Evolutionary conservation across 225 moss, liverwort and hornwort genomes (phyloP), one percentile per base, ranked within the genome.

Genomic region (Sphagnum contortum): DNA sequence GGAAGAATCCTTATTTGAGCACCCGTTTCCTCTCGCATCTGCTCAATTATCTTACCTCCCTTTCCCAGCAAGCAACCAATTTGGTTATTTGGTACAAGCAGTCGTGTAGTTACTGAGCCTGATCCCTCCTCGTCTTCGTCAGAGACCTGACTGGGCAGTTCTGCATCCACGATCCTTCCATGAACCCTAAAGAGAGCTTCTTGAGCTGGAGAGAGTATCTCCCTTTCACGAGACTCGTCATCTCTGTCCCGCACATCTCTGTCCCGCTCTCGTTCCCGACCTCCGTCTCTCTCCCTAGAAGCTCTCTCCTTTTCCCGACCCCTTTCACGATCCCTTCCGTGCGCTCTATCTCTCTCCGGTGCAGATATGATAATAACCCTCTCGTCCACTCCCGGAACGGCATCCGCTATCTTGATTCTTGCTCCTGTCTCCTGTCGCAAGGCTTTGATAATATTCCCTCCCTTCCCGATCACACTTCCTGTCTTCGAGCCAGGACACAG

Each of bases 1-100:
- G 96, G 92, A 14, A 98, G 85, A 70, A 98, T 90, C 4, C 96
- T 87, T 75, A 98, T 98, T 81, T 98, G 96, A n/a, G 96, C 92
- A 51, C 92, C 90, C 2, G 96, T 92, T 57, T 87, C 76, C 66
- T 92, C 90, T 12, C 96, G 86, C 96, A 96, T 96, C 71, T 88
- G 92, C 62, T 92, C 96, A 44, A 98, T 98, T 6, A 98, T 98
- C 76, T 98, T 98, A 52, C 96, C 96, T 11, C 87, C 89, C 68
- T 98, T 98, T 5, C 96, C 96, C 62, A 98, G 90, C 70, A 98
- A 69, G 68, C 96, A 98, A 9, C 96, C 96, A 69, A 98, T 98
- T 73, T 98, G 96, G 59, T 91, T 98, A 50, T 98, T 98, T 2
- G 96, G 96, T 64, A 98, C 96, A 70, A 98, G 79, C 68, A 98